Conservation (phyloP, 805 yeast species). For the Dipodascus albidus region DNA sequence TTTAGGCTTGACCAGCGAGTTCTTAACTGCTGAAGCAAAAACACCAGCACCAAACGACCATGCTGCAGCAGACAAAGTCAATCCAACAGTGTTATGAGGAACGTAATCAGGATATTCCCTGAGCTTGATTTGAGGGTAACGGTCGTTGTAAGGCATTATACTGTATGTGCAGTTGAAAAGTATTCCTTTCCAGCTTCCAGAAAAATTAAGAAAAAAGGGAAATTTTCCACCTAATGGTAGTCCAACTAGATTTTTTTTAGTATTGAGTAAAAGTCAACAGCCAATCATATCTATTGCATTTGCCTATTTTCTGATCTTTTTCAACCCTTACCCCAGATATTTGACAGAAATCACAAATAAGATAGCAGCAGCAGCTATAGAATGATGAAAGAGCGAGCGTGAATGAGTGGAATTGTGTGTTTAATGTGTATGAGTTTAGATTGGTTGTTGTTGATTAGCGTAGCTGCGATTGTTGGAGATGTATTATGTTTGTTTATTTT, state of each 20-base stretch:
- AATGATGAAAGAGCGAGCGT: too few species aligned
- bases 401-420: too few species aligned
- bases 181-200: too few species aligned
- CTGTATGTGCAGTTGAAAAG: constrained; percentile 7
- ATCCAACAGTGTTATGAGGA: constrained; percentile 45
- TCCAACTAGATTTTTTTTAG: background rate
- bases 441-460: too few species aligned
- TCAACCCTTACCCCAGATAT: too few species aligned
- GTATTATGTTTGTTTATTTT: too few species aligned
- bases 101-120: constrained; percentile 34
- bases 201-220: background rate
- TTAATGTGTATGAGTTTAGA: too few species aligned
- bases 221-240: background rate
- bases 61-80: constrained; percentile 35
- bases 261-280: background rate
- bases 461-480: too few species aligned
- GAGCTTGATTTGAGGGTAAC: constrained; percentile 17
- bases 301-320: background rate
- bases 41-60: constrained; percentile 36
- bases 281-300: background rate
- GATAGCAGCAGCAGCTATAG: too few species aligned
- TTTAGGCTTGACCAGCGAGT: constrained; percentile 20
- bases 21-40: constrained; percentile 35
- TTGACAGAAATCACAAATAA: too few species aligned
- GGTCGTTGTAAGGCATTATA: constrained; percentile 6